Evolutionary conservation across 345 rosid species (phyloP).

Genomic region (Leavenworthia alabamica): DNA sequence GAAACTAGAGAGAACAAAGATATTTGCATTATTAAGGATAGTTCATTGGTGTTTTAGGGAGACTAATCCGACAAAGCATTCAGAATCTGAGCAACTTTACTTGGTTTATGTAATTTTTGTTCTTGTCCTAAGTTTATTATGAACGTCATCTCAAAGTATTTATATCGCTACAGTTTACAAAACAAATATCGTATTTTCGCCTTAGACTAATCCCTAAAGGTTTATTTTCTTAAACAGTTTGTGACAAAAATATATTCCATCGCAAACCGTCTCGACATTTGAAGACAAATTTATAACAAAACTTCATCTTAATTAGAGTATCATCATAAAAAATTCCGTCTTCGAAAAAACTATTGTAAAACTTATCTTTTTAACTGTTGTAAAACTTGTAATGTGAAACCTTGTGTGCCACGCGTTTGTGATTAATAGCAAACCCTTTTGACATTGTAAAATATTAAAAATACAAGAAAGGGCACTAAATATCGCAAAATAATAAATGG

Average conservation of each 20-base stretch:
- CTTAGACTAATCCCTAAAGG: background rate
- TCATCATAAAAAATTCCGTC: background rate
- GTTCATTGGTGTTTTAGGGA: no score
- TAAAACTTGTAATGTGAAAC: slow-evolving; percentile 1
- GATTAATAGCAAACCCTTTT: background rate
- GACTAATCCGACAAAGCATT: background rate
- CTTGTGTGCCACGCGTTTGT: slow-evolving; percentile 23
- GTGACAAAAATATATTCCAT: slow-evolving; percentile 30
- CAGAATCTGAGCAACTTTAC: background rate
- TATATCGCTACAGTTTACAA: background rate
- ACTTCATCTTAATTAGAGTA: background rate
- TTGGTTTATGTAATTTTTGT: background rate
- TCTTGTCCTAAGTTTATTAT: background rate
- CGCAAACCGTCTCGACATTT: background rate
- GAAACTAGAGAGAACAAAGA: no score
- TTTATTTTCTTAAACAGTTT: background rate
- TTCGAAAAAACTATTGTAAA: background rate
- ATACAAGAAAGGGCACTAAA: background rate
- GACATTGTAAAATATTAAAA: background rate
- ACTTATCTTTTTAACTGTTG: no score
- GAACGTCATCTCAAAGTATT: background rate
- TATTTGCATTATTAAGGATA: no score
- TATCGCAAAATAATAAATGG: slow-evolving; percentile 9
- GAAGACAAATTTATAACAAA: background rate
- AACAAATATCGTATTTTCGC: background rate